A percentile compares a stretch with the other conserved stretches of the same genome.
phyloP scores from a whole-genome alignment of 768 basidiomycete genomes.

The Mycena galericulata region DNA sequence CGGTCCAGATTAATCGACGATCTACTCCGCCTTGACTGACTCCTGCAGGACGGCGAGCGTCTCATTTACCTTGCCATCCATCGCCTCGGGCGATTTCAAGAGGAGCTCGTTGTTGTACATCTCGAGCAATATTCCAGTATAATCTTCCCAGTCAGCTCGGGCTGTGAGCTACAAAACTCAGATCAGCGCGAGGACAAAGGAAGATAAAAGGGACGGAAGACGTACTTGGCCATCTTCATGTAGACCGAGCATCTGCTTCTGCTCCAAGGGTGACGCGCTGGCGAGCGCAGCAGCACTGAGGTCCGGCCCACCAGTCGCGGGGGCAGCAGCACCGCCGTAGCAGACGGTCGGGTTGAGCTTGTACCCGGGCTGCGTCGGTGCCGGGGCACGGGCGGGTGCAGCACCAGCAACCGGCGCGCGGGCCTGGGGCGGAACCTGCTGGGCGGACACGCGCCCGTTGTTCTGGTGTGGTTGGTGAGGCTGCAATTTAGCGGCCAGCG shows the following conservation, averaged over 20 bases:
- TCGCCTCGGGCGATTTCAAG: constrained; percentile 82
- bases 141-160: constrained; percentile 97
- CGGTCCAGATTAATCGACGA: constrained; percentile 47
- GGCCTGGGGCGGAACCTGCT: constrained; percentile 61
- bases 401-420: constrained; percentile 49
- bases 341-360: constrained; percentile 48
- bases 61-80: constrained; percentile 92
- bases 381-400: constrained; percentile 57
- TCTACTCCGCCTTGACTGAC: constrained; percentile 64
- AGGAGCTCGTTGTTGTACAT: constrained; percentile 98
- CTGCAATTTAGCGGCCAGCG: no score
- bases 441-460: constrained; percentile 65
- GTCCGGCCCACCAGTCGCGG: constrained; percentile 53
- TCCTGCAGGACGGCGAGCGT: constrained; percentile 91
- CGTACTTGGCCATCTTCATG: constrained; percentile 87
- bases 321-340: constrained; percentile 46
- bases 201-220: constrained; percentile 38
- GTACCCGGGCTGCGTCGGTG: constrained; percentile 54
- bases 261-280: constrained; percentile 81
- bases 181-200: constrained; percentile 22
- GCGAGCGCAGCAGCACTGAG: constrained; percentile 64
- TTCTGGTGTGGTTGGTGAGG: no score
- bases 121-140: constrained; percentile 98
- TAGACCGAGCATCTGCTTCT: constrained; percentile 99
- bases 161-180: constrained; percentile 69